Base-by-base conservation (phyloP, 768 basidiomycete species). In the Rhizopogon salebrosus region DNA sequence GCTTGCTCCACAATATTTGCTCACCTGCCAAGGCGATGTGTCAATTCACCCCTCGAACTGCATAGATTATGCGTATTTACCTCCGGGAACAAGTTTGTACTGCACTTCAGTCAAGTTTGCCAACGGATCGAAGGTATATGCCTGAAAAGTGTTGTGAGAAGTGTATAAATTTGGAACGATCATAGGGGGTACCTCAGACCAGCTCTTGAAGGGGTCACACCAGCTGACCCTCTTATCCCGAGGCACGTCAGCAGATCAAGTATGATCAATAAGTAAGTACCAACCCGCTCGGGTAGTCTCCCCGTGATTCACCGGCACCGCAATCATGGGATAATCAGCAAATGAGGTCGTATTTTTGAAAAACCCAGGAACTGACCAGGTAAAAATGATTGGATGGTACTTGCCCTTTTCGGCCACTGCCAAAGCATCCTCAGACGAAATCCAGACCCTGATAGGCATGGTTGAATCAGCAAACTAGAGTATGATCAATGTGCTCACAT, bases 141-240 rank as follows among this genome's bases (percentile, higher is more conserved):
- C 69, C 67, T 72, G 74, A 70, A 45, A 35, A 29, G 54, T 3
- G 63, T 64, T 42, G 61, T 54, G 40, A 66, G 60, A 59, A 53
- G 49, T 58, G 9, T 41, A 29, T 26, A 35, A 34, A 6, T 31
- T 26, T 6, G 36, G 22, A 8, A 27, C n/a, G n/a, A n/a, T n/a
- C n/a, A n/a, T n/a, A n/a, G 7, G 16, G 13, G 20, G 53, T 51
- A 86, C 85, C 69, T 81, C 78, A 62, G 86, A 82, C 89, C 89
- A 92, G 6, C 82, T 82, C 67, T 89, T 89, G 80, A 84, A 89
- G 0, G 86, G 85, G 59, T 85, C 84, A 61, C 85, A 88, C 84
- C 87, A 89, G 59, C 80, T 83, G 54, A 80, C 81, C 4, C 80
- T 77, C 38, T 55, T 45, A 6, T 31, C 43, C 43, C 4, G 20